Conservation (phyloP, 2,329 filamentous ascomycete species). For the Trichoderma sp. region DNA sequence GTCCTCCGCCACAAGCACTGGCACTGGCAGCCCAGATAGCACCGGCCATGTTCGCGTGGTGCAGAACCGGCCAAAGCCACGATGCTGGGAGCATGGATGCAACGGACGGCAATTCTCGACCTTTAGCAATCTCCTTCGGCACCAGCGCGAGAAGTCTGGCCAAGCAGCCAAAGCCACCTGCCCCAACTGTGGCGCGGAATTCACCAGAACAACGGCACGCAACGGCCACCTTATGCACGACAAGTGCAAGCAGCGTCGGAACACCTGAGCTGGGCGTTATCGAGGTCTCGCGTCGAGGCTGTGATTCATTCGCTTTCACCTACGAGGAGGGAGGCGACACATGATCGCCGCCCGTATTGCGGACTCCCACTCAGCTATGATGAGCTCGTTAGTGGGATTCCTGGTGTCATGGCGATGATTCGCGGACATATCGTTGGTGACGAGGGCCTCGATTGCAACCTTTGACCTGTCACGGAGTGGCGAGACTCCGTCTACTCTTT, state of each 20-base stretch:
- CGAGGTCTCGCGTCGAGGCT: slow-evolving; percentile 29
- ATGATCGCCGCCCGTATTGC: slow-evolving; percentile 15
- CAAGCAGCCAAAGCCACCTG: slow-evolving; percentile 87
- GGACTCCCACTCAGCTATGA: slow-evolving; percentile 8
- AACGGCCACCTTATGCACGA: slow-evolving; percentile 86
- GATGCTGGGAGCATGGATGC: slow-evolving; percentile 97
- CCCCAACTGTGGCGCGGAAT: slow-evolving; percentile 88
- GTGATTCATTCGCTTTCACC: slow-evolving; percentile 25
- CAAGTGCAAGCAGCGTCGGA: slow-evolving; percentile 76
- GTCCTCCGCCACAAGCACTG: neutral
- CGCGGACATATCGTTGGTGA: slow-evolving; percentile 27
- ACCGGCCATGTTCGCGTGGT: slow-evolving; percentile 66
- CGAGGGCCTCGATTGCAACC: slow-evolving; percentile 6
- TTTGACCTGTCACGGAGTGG: neutral
- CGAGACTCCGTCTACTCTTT: neutral
- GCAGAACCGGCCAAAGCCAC: slow-evolving; percentile 82
- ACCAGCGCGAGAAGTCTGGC: slow-evolving; percentile 92
- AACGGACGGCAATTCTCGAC: slow-evolving; percentile 95
- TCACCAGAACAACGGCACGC: slow-evolving; percentile 83
- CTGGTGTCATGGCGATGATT: slow-evolving; percentile 23
- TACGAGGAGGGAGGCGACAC: slow-evolving; percentile 22
- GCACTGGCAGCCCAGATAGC: slow-evolving; percentile 42
- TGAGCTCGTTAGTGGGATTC: slow-evolving; percentile 7
- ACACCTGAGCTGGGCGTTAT: slow-evolving; percentile 31
- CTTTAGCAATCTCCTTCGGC: slow-evolving; percentile 89